Evolutionary conservation across 225 moss, liverwort and hornwort genomes (phyloP).

Genomic region (Neckera pumila): DNA sequence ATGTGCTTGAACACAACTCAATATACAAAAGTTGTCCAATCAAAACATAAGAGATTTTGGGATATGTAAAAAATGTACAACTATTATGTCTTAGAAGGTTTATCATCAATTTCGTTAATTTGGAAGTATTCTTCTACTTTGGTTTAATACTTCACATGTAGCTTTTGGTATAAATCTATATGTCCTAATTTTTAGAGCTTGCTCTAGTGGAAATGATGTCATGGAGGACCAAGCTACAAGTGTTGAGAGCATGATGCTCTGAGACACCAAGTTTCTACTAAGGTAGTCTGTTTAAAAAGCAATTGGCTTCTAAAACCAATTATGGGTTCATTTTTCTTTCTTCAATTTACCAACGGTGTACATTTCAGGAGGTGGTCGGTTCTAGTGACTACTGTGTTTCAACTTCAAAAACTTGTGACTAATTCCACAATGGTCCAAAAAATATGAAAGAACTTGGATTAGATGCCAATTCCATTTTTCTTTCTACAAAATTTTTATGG

Average conservation of each 20-base stretch:
- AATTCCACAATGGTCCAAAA: too few species aligned
- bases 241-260: rapidly evolving
- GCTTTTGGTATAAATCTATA: rapidly evolving
- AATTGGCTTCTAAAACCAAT: too few species aligned
- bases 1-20: neutral
- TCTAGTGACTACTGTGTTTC: too few species aligned
- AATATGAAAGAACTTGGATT: too few species aligned
- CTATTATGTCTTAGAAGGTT: rapidly evolving
- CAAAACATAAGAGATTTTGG: neutral
- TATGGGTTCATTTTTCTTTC: too few species aligned
- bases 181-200: neutral
- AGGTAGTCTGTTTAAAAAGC: too few species aligned
- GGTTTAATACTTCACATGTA: rapidly evolving
- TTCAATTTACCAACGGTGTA: too few species aligned
- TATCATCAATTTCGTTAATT: neutral
- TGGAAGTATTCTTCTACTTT: neutral
- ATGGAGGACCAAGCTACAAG: rapidly evolving
- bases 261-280: rapidly evolving
- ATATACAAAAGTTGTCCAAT: neutral
- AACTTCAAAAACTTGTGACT: too few species aligned
- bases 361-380: too few species aligned
- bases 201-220: rapidly evolving
- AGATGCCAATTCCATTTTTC: too few species aligned
- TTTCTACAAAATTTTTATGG: too few species aligned
- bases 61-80: neutral